Base-by-base conservation (phyloP, 805 yeast species). In the Yarrowia sp. region DNA sequence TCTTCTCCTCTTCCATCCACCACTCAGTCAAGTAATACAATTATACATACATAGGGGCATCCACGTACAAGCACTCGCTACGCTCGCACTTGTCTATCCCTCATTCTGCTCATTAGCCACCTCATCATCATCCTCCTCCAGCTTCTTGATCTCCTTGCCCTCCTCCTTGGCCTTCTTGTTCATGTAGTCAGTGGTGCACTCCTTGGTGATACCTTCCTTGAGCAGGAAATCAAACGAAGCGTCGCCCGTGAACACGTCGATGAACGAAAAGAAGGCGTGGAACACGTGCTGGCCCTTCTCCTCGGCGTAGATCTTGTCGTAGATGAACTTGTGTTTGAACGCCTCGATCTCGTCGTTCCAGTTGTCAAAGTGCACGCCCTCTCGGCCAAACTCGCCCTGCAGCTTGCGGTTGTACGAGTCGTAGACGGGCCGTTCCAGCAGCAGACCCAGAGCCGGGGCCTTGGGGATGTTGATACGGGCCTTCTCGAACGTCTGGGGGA, bases 401-500 rank as follows among this genome's bases (percentile, higher is more conserved):
- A 92, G 82, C 75, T 86, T 85, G 38, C 83, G 80, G 78, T 95
- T 95, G 78, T 89, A 91, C 14, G 90, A 88, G 61, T 90, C 96
- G 77, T 91, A 95, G 12, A 93, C 96, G 0, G 99, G 99, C 69
- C 89, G 87, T 75, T 95, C 98, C 70, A 95, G 83, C 65, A 95
- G 80, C 69, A 95, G 82, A 0, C 99, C 99, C 70, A 95, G 82
- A 36, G 98, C 97, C 4, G 99, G 99, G 0, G 98, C 99, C 79
- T 95, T 95, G 69, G 99, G 99, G 72, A 95, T 90, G 75, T 93
- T 92, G 71, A 95, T 85, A 75, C 88, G 90, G 48, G 84, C 84
- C 1, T 86, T 83, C 5, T 87, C 86, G 76, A 91, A 95, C 3
- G 97, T 90, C 74, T 91, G 91, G 9, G 81, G 76, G 71, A 95